These are phyloP conservation scores for Aspergillus thermomutatus DNA, from an alignment of 2,329 filamentous ascomycete genomes.

Conservation along the genomic window DNA sequence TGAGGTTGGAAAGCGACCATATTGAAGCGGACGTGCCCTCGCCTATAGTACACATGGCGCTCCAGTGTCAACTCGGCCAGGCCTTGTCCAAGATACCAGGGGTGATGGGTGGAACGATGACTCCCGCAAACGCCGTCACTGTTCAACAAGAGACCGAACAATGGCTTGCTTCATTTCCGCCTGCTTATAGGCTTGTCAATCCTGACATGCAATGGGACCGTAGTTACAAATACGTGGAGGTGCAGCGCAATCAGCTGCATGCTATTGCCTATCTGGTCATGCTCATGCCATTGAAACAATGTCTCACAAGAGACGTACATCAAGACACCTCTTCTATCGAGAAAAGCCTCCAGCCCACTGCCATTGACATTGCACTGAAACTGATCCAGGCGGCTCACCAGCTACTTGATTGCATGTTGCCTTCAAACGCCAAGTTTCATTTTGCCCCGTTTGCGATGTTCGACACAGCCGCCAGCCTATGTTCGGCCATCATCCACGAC, in stretches of 20 bases:
- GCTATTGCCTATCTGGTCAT: constrained; percentile 46
- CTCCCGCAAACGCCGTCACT: constrained; percentile 26
- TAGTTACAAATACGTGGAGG: constrained; percentile 41
- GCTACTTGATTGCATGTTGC: constrained; percentile 42
- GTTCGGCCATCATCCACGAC: constrained; percentile 53
- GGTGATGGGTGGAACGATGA: constrained; percentile 8
- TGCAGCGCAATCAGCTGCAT: constrained; percentile 48
- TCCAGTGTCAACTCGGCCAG: constrained; percentile 39
- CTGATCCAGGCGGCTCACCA: constrained; percentile 40
- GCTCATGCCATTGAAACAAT: constrained; percentile 46
- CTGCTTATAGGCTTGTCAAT: constrained; percentile 37
- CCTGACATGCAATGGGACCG: constrained; percentile 45
- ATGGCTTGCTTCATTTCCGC: constrained; percentile 46
- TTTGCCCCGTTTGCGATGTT: constrained; percentile 51
- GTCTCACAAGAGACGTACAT: constrained; percentile 37
- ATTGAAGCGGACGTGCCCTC: constrained; percentile 38
- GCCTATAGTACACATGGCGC: constrained; percentile 43
- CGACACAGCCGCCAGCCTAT: constrained; percentile 50
- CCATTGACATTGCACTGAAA: constrained; percentile 45
- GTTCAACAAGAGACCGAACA: constrained; percentile 33
- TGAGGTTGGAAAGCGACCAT: constrained; percentile 32
- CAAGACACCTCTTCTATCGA: constrained; percentile 31
- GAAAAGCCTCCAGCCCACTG: constrained; percentile 38
- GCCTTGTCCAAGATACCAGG: constrained; percentile 22
- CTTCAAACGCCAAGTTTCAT: constrained; percentile 49